Conservation (phyloP, 345 rosid species). For the Brassica carinata region DNA sequence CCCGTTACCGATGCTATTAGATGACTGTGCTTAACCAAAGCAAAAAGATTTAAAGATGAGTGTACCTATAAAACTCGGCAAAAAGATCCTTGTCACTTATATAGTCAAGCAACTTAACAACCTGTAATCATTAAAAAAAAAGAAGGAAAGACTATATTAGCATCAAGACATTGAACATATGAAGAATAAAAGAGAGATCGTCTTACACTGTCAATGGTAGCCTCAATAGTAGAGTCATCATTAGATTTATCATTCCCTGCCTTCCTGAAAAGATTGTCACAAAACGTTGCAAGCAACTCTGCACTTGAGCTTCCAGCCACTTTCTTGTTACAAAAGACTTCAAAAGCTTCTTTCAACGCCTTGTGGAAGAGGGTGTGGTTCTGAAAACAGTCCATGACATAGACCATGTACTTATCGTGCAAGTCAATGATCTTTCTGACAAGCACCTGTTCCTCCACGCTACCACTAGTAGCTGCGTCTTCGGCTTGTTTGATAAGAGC, state of each 20-base stretch:
- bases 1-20: too few relatives aligned
- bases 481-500: slow-evolving; percentile 84
- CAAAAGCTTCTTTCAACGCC: slow-evolving; percentile 42
- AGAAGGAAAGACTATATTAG: not conserved
- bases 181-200: not conserved
- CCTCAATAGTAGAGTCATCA: slow-evolving; percentile 26
- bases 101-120: slow-evolving; percentile 74
- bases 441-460: slow-evolving; percentile 72
- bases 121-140: not conserved
- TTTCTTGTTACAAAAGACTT: slow-evolving; percentile 40
- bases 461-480: slow-evolving; percentile 53
- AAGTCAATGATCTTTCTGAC: slow-evolving; percentile 67
- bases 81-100: slow-evolving; percentile 76
- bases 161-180: not conserved
- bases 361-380: slow-evolving; percentile 28
- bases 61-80: slow-evolving; percentile 65
- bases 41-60: not conserved
- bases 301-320: slow-evolving; percentile 41
- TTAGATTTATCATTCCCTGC: slow-evolving; percentile 24
- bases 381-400: slow-evolving; percentile 25
- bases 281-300: slow-evolving; percentile 38
- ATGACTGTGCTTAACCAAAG: too few relatives aligned
- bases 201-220: slow-evolving; percentile 29
- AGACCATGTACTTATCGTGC: slow-evolving; percentile 48
- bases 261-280: slow-evolving; percentile 35